Base-by-base conservation (phyloP, 192 early-diverging fungal genomes). In the Pilobolus umbonatus region DNA sequence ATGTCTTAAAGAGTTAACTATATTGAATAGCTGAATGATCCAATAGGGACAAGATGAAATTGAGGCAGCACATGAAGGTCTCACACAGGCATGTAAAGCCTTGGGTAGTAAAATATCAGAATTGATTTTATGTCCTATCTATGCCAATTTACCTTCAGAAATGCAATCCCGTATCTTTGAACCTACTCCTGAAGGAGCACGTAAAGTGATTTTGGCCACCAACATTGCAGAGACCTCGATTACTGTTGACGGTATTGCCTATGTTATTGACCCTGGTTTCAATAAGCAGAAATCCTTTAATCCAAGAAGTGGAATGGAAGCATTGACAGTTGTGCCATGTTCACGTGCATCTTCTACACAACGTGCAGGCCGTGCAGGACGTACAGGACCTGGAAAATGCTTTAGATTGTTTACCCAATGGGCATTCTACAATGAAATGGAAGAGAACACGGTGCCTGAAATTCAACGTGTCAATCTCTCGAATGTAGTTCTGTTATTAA, bases 181-280 rank as follows among this genome's bases (percentile, higher is more conserved):
- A 40, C 92, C 94, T 1, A 91, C 97, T 0, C 97, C 97, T 7
- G 91, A 91, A 28, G 92, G 92, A 1, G 81, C 86, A 0, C 84
- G 97, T 32, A 99, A 99, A 65, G 88, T 95, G 17, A 93, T 99
- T 19, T 65, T 99, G 36, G 94, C 97, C 1, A 99, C 97, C 48
- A 99, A 99, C 72, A 96, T 99, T 81, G 97, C 97, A 5, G 97
- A 99, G 68, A 99, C 97, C 0, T 92, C 89, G 1, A 95, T 99
- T 61, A 99, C 97, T 0, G 91, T 96, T 35, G 93, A 99, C 63
- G 95, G 97, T 35, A 87, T 99, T 32, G 80, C 89, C 14, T 99
- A 88, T 77, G 97, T 99, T 21, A 94, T 99, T 47, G 97, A 99
- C 67, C 94, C 97, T 6, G 97, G 97, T 0, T 97, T 98, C 75